Conservation (phyloP, 2,329 filamentous ascomycete genomes). For the Hypocrella siamensis region DNA sequence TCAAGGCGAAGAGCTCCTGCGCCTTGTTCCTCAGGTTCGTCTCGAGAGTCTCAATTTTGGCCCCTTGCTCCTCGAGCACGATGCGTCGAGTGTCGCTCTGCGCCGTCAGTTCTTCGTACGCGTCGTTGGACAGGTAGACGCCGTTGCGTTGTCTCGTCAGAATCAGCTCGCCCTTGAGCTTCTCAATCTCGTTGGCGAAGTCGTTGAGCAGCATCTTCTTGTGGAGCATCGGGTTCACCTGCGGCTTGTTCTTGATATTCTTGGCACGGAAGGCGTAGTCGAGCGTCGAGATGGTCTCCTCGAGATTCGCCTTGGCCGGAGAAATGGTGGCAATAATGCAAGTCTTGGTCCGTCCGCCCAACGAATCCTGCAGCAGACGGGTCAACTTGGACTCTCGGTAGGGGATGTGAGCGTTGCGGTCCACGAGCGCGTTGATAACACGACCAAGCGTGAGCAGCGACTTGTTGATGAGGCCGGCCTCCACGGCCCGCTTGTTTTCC, state of each 20-base stretch:
- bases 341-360: conserved; percentile 90
- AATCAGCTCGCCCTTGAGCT: conserved; percentile 84
- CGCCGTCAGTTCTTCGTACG: conserved; percentile 79
- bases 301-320: conserved; percentile 83
- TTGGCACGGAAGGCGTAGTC: conserved; percentile 97
- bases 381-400: conserved; percentile 92
- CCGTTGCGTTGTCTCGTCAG: conserved; percentile 87
- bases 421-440: conserved; percentile 94
- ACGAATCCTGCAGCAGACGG: conserved; percentile 83
- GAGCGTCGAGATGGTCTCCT: conserved; percentile 94
- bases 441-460: conserved; percentile 85
- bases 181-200: conserved; percentile 85
- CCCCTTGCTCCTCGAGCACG: conserved; percentile 78
- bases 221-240: conserved; percentile 79
- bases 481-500: conserved; percentile 91
- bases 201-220: conserved; percentile 87
- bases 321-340: conserved; percentile 98
- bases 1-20: conserved; percentile 78
- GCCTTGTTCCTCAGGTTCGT: conserved; percentile 82
- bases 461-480: conserved; percentile 96
- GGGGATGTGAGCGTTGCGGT: conserved; percentile 78
- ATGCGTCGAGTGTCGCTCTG: conserved; percentile 88
- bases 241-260: conserved; percentile 96
- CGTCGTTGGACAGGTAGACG: conserved; percentile 80
- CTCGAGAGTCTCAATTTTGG: conserved; percentile 86